phyloP scores from a whole-genome alignment of 176 grass and related monocot genomes.

The Coix lacrymajobi region DNA sequence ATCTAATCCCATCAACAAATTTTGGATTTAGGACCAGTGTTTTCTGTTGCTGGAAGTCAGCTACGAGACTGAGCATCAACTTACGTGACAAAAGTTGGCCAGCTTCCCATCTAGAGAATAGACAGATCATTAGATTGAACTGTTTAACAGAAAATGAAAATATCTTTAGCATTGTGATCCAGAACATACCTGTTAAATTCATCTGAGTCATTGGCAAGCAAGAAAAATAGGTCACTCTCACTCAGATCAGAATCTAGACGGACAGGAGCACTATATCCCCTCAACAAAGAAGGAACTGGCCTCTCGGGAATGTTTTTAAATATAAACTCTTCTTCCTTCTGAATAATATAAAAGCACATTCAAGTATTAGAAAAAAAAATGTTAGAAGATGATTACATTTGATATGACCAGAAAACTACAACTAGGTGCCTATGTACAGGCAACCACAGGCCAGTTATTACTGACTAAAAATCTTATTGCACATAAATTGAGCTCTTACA shows the following conservation, averaged over 20 bases:
- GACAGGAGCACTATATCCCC: constrained; percentile 89
- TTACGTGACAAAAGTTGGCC: constrained; percentile 91
- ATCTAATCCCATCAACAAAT: constrained; percentile 81
- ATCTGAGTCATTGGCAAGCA: constrained; percentile 96
- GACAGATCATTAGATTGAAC: constrained; percentile 12
- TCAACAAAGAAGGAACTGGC: constrained; percentile 89
- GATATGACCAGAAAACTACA: constrained; percentile 1
- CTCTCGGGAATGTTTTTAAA: constrained; percentile 73
- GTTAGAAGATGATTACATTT: neutral
- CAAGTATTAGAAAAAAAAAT: constrained; percentile 8
- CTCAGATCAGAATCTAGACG: constrained; percentile 93
- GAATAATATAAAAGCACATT: constrained; percentile 36
- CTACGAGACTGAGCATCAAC: constrained; percentile 92
- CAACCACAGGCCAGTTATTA: neutral
- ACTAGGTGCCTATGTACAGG: neutral
- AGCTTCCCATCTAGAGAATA: constrained; percentile 84
- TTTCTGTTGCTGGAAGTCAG: constrained; percentile 87
- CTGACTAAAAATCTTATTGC: neutral
- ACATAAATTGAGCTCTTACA: neutral
- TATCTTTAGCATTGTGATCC: neutral
- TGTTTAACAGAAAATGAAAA: neutral
- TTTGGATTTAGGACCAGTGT: constrained; percentile 65
- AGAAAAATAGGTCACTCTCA: constrained; percentile 84
- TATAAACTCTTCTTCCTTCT: constrained; percentile 88
- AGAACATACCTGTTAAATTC: constrained; percentile 85